These are phyloP conservation scores for Volvox reticuliferus DNA, from an alignment of 139 green algal genomes.

Conservation along the genomic window DNA sequence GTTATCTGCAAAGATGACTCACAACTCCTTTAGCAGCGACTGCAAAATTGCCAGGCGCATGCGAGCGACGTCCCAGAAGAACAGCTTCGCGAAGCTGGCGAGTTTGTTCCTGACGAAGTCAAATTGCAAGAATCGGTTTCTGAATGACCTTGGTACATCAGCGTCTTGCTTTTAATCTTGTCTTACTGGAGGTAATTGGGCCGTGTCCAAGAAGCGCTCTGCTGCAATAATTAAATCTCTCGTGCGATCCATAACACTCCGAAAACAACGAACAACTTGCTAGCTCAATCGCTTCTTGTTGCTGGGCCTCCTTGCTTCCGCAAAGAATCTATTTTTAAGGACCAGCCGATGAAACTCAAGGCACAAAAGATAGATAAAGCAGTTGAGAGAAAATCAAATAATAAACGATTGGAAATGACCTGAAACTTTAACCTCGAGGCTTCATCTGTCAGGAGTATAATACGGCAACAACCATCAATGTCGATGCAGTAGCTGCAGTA, in stretches of 20 bases:
- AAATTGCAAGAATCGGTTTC: neutral
- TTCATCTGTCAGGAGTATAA: too few relatives aligned
- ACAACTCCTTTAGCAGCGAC: conserved; percentile 39
- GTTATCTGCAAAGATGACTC: neutral
- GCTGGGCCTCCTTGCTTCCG: too few relatives aligned
- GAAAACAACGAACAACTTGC: neutral
- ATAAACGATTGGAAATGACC: too few relatives aligned
- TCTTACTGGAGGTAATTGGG: conserved; percentile 18
- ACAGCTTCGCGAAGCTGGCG: conserved; percentile 11
- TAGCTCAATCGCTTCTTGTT: too few relatives aligned
- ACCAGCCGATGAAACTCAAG: too few relatives aligned
- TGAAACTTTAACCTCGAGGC: too few relatives aligned
- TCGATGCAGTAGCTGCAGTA: too few relatives aligned
- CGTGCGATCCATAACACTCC: conserved; percentile 14
- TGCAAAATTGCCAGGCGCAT: neutral
- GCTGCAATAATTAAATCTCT: conserved; percentile 7
- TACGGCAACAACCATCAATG: too few relatives aligned
- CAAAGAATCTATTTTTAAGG: too few relatives aligned
- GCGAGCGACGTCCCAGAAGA: conserved; percentile 28
- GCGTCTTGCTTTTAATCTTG: neutral
- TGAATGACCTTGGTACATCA: neutral
- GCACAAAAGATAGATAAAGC: too few relatives aligned
- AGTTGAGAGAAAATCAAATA: too few relatives aligned
- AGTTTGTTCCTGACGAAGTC: conserved; percentile 16
- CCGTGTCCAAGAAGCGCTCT: conserved; percentile 19